phyloP scores from a whole-genome alignment of 805 yeast species.

The Starmerella roubikii region DNA sequence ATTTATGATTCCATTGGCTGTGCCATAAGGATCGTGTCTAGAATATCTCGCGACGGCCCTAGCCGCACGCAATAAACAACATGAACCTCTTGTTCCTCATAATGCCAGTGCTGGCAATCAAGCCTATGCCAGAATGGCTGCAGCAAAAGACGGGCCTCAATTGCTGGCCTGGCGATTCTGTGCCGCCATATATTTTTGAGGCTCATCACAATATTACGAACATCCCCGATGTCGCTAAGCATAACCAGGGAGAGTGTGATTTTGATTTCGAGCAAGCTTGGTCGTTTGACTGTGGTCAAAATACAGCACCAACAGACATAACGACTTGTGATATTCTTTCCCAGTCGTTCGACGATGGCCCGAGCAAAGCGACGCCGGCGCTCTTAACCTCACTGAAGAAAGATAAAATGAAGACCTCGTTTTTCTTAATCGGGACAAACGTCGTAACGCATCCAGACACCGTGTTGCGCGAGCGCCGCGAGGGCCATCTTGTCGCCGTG shows the following conservation, averaged over 20 bases:
- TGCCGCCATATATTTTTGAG: conserved; percentile 64
- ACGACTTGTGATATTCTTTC: conserved; percentile 58
- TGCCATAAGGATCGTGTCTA: no score
- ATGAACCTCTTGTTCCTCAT: not conserved
- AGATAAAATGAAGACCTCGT: conserved; percentile 43
- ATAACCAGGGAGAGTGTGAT: conserved; percentile 9
- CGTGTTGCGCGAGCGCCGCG: conserved; percentile 39
- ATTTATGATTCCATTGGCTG: no score
- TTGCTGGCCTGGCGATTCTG: conserved; percentile 65
- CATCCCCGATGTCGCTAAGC: conserved; percentile 35
- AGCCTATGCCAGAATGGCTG: conserved; percentile 63
- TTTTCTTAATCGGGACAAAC: conserved; percentile 75
- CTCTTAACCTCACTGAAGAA: conserved; percentile 38
- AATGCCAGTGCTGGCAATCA: not conserved
- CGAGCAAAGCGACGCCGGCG: conserved; percentile 54
- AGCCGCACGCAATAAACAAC: no score
- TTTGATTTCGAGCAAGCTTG: conserved; percentile 35
- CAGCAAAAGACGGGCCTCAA: conserved; percentile 54
- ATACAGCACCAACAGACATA: conserved; percentile 64
- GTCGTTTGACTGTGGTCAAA: conserved; percentile 75
- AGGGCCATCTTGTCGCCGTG: conserved; percentile 70
- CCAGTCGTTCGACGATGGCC: conserved; percentile 95
- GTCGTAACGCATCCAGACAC: conserved; percentile 65
- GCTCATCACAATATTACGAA: conserved; percentile 41
- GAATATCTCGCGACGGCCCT: no score